Evolutionary conservation across 2,329 filamentous ascomycete species (phyloP).

Genomic region (Trichoderma sp.): DNA sequence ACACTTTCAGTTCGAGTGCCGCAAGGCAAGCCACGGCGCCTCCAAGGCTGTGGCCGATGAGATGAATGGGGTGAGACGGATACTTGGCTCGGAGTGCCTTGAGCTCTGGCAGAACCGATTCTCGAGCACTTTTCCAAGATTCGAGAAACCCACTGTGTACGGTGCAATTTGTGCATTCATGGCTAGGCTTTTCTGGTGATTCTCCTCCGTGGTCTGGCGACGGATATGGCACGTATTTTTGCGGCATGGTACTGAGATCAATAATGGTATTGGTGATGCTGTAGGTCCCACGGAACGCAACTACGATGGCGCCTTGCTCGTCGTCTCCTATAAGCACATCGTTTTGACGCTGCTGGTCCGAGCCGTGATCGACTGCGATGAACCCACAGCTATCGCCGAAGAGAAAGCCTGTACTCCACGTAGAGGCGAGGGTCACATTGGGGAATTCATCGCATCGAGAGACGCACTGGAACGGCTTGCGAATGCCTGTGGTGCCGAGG

Average conservation of each 20-base stretch:
- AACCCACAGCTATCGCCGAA: slow-evolving; percentile 93
- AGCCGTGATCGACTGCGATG: slow-evolving; percentile 75
- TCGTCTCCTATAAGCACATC: not conserved
- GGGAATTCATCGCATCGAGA: slow-evolving; percentile 86
- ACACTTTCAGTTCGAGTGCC: slow-evolving; percentile 72
- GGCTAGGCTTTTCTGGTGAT: slow-evolving; percentile 40
- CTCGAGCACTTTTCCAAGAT: slow-evolving; percentile 77
- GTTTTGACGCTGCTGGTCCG: slow-evolving; percentile 26
- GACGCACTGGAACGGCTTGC: slow-evolving; percentile 79
- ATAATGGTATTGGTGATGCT: slow-evolving; percentile 88
- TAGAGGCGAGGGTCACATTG: slow-evolving; percentile 73
- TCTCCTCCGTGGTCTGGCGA: slow-evolving; percentile 47
- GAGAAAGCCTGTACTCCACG: slow-evolving; percentile 88
- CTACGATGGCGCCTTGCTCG: slow-evolving; percentile 58
- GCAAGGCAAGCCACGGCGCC: slow-evolving; percentile 90
- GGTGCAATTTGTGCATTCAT: slow-evolving; percentile 79
- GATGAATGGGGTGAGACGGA: slow-evolving; percentile 70
- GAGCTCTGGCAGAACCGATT: slow-evolving; percentile 68
- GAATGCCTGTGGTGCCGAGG: slow-evolving; percentile 80
- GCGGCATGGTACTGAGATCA: slow-evolving; percentile 85
- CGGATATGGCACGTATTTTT: slow-evolving; percentile 88
- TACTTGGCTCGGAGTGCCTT: slow-evolving; percentile 59
- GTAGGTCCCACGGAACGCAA: slow-evolving; percentile 94
- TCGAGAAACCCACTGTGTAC: slow-evolving; percentile 89
- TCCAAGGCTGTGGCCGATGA: slow-evolving; percentile 90